Evolutionary conservation across 208 protist genomes (phyloP).

Genomic region (Ichthyophonus hoferi): DNA sequence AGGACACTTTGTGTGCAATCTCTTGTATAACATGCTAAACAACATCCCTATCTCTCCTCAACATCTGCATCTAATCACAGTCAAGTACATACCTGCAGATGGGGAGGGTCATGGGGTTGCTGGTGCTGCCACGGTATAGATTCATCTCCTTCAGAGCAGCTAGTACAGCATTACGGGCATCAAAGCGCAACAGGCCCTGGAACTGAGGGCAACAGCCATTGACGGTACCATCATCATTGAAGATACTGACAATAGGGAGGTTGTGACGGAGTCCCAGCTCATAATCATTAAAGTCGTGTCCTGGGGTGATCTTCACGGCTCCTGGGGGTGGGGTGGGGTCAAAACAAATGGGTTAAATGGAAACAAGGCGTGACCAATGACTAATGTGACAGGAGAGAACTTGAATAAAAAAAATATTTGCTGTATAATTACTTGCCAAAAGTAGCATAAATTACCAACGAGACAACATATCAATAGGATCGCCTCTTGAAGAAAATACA

Average conservation of each 20-base stretch:
- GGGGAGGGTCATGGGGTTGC: constrained; percentile 63
- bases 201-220: not conserved
- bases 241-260: constrained; percentile 87
- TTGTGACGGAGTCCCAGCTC: constrained; percentile 86
- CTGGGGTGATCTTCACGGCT: constrained; percentile 95
- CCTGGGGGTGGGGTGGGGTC: constrained; percentile 57
- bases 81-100: constrained; percentile 49
- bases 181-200: constrained; percentile 89
- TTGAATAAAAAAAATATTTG: no score
- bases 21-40: no score
- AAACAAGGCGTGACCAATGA: no score
- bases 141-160: constrained; percentile 76
- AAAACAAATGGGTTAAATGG: no score
- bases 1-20: no score
- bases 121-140: constrained; percentile 45
- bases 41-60: no score
- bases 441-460: no score
- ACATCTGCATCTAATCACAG: no score
- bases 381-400: no score
- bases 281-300: constrained; percentile 99
- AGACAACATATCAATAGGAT: no score
- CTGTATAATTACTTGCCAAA: no score
- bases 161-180: constrained; percentile 81
- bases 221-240: constrained; percentile 83
- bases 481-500: no score